phyloP scores from a whole-genome alignment of 306 rosid species.

The Trichosanthes truncata region DNA sequence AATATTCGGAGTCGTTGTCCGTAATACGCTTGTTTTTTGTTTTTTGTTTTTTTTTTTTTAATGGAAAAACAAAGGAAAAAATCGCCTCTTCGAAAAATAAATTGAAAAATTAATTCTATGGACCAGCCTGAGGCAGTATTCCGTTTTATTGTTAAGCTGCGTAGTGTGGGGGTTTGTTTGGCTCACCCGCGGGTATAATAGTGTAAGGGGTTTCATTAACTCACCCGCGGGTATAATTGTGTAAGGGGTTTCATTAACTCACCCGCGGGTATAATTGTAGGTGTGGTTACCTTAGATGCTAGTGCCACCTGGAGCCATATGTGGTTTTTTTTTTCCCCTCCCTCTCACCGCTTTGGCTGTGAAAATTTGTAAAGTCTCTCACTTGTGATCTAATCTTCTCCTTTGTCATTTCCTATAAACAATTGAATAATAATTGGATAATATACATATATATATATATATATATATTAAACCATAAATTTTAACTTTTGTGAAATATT shows the following conservation, averaged over 20 bases:
- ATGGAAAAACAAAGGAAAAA: not conserved
- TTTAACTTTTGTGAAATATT: too few species aligned
- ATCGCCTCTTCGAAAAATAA: not conserved
- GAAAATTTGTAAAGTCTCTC: too few species aligned
- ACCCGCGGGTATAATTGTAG: not conserved
- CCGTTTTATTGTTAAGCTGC: not conserved
- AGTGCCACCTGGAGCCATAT: not conserved
- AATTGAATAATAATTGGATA: too few species aligned
- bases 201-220: not conserved
- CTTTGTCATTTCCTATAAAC: too few species aligned
- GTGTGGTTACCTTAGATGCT: not conserved
- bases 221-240: not conserved
- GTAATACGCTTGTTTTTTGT: not conserved
- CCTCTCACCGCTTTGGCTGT: not conserved
- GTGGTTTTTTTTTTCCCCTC: too few species aligned
- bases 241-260: not conserved
- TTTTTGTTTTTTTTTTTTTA: not conserved
- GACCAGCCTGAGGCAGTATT: not conserved
- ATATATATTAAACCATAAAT: too few species aligned
- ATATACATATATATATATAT: too few species aligned
- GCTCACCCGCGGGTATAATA: not conserved
- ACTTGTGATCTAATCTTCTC: too few species aligned
- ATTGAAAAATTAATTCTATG: not conserved
- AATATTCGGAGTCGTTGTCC: slow-evolving; percentile 1
- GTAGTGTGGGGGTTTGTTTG: not conserved